Conservation (phyloP, 2,329 filamentous ascomycete species). For the Hortaea werneckii region DNA sequence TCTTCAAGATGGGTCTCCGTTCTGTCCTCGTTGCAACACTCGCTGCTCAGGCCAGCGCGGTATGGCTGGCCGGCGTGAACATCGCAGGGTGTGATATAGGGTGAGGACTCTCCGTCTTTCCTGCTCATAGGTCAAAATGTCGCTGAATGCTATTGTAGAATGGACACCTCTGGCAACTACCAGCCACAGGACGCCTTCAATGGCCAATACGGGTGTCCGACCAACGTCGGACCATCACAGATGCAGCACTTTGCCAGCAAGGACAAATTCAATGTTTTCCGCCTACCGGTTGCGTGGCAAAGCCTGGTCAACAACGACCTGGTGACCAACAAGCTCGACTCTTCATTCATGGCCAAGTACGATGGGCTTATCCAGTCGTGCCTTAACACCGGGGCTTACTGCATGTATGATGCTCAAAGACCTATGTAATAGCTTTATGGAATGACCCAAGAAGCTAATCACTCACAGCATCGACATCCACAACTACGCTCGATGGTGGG, state of each 20-base stretch:
- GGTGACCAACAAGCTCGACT: conserved; percentile 12
- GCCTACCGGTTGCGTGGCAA: conserved; percentile 39
- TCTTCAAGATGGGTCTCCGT: neutral
- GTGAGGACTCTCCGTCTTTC: neutral
- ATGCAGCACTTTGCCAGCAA: conserved; percentile 46
- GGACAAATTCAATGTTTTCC: conserved; percentile 44
- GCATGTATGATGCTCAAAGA: conserved; percentile 12
- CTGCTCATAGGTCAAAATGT: neutral
- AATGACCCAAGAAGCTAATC: too few relatives aligned
- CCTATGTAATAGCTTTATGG: too few relatives aligned
- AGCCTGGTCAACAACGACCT: conserved; percentile 1
- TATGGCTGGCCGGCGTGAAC: conserved; percentile 1
- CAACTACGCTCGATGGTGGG: conserved; percentile 43
- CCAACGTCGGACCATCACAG: conserved; percentile 21
- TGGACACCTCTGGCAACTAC: neutral
- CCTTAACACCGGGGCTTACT: conserved; percentile 26
- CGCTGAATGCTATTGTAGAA: neutral
- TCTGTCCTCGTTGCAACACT: neutral
- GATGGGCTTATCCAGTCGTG: conserved; percentile 18
- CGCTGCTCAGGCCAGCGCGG: neutral
- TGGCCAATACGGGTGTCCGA: neutral
- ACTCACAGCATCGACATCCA: conserved; percentile 14
- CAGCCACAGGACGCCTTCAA: neutral
- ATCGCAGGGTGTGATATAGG: neutral
- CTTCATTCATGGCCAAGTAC: conserved; percentile 11